A percentile compares a stretch with the other conserved stretches of the same genome.
These are phyloP conservation scores for Morella rubra DNA, from an alignment of 306 rosid genomes.

Conservation along the genomic window DNA sequence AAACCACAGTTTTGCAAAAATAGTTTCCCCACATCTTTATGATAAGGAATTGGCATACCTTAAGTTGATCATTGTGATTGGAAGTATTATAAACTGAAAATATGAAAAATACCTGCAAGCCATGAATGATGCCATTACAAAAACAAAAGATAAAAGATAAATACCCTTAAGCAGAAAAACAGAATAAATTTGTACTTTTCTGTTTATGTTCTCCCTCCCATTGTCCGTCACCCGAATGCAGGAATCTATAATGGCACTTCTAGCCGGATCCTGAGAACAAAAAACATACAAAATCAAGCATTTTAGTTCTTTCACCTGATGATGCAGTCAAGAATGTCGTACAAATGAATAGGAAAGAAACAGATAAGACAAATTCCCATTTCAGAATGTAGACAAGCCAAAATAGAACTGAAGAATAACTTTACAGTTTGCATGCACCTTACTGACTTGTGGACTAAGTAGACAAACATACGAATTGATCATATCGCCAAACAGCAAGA, in stretches of 20 bases:
- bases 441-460: background rate
- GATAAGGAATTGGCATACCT: slow-evolving; percentile 46
- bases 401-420: slow-evolving; percentile 3
- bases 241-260: slow-evolving; percentile 78
- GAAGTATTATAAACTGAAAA: slow-evolving; percentile 71
- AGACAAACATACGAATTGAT: background rate
- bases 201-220: slow-evolving; percentile 70
- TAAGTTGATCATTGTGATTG: slow-evolving; percentile 69
- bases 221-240: slow-evolving; percentile 69
- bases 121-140: slow-evolving; percentile 26
- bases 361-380: background rate
- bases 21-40: background rate
- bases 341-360: background rate
- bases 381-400: background rate
- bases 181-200: slow-evolving; percentile 47
- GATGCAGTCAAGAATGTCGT: background rate
- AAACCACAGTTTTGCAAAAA: slow-evolving; percentile 6
- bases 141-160: background rate
- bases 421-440: background rate
- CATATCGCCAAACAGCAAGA: background rate
- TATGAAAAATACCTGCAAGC: slow-evolving; percentile 58
- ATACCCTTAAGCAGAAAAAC: background rate
- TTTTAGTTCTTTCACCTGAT: background rate
- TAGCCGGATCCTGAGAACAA: slow-evolving; percentile 60
- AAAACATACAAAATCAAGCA: slow-evolving; percentile 4